These are phyloP conservation scores for Cladosporium cucumerinum DNA, from an alignment of 2,329 filamentous ascomycete genomes.

Conservation along the genomic window DNA sequence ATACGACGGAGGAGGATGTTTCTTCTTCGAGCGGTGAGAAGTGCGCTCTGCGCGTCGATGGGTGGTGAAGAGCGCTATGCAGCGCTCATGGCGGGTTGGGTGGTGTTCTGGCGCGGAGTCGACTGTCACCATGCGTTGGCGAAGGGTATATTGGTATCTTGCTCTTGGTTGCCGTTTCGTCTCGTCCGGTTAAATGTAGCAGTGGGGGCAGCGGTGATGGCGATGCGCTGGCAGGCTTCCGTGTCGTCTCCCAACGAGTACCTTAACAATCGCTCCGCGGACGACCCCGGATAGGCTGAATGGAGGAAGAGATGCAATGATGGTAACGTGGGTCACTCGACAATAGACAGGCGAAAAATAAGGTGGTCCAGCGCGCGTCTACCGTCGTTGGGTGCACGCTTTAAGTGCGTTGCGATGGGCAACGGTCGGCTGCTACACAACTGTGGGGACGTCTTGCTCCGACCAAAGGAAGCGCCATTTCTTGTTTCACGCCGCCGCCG, in stretches of 20 bases:
- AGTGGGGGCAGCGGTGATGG: slow-evolving; percentile 8
- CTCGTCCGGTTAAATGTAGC: background rate
- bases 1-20: background rate
- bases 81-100: slow-evolving; percentile 14
- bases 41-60: slow-evolving; percentile 13
- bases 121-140: background rate
- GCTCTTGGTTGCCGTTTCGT: slow-evolving; percentile 8
- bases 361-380: slow-evolving; percentile 1
- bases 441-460: background rate
- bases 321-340: slow-evolving; percentile 3
- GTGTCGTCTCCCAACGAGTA: background rate
- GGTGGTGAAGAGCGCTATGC: slow-evolving; percentile 10
- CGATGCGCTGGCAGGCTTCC: slow-evolving; percentile 8
- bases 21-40: slow-evolving; percentile 1
- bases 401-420: background rate
- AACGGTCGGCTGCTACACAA: background rate
- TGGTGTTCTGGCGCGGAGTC: background rate
- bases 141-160: background rate
- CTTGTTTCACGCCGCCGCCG: background rate
- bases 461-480: background rate
- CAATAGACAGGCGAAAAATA: slow-evolving; percentile 1
- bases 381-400: background rate
- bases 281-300: background rate
- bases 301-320: background rate
- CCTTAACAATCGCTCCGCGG: background rate